phyloP scores from a whole-genome alignment of 1,284 basidiomycete genomes.

The Leccinum insolens region DNA sequence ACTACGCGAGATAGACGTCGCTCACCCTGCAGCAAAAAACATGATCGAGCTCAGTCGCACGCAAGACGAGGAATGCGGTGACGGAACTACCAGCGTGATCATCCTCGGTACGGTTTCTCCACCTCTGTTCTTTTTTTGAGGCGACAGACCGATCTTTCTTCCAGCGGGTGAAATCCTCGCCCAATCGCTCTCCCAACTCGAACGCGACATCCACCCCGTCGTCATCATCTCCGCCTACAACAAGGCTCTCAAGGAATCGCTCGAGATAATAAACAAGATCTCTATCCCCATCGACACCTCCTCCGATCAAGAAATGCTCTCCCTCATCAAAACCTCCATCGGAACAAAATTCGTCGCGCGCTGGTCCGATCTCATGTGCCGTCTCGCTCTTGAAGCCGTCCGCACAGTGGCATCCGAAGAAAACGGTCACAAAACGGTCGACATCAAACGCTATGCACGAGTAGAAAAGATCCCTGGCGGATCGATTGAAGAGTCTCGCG shows the following conservation, averaged over 20 bases:
- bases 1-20: conserved; percentile 96
- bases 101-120: conserved; percentile 71
- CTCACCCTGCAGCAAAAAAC: conserved; percentile 97
- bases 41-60: conserved; percentile 99
- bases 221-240: conserved; percentile 99
- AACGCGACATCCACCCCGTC: conserved; percentile 97
- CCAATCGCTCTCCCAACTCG: conserved; percentile 89
- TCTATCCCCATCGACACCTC: conserved; percentile 90
- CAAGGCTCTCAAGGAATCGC: conserved; percentile 90
- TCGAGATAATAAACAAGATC: conserved; percentile 86
- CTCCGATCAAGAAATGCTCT: conserved; percentile 91
- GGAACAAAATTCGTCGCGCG: conserved; percentile 98
- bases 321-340: conserved; percentile 97
- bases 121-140: background rate
- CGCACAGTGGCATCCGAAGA: conserved; percentile 73
- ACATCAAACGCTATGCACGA: conserved; percentile 97
- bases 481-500: conserved; percentile 92
- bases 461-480: conserved; percentile 98
- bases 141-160: background rate
- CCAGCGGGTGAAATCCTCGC: conserved; percentile 98
- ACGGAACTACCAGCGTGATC: conserved; percentile 97
- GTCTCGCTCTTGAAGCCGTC: conserved; percentile 90
- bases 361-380: conserved; percentile 98
- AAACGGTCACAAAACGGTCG: conserved; percentile 82
- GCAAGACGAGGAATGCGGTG: conserved; percentile 98